A percentile compares a stretch with the other conserved stretches of the same genome.
phyloP scores from a whole-genome alignment of 441 rosid genomes.

The Isatis lusitanica region DNA sequence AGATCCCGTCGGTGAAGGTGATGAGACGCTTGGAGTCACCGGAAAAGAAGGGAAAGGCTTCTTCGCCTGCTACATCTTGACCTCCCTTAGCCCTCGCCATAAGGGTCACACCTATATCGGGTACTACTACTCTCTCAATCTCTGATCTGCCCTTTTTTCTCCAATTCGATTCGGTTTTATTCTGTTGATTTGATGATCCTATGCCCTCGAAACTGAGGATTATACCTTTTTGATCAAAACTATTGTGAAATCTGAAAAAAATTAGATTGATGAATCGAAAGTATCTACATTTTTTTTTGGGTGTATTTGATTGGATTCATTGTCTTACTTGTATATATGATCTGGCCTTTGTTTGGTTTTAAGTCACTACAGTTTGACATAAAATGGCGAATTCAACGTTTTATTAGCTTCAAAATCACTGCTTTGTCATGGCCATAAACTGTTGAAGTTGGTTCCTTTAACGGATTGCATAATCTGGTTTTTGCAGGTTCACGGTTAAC shows the following conservation, averaged over 20 bases:
- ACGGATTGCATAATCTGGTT: not conserved
- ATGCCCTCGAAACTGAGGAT: not conserved
- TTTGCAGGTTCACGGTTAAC: slow-evolving; percentile 79
- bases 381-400: not conserved
- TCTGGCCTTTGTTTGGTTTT: not conserved
- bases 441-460: too few species aligned
- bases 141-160: not conserved
- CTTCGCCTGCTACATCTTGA: slow-evolving; percentile 81
- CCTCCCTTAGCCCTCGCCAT: slow-evolving; percentile 82
- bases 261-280: not conserved
- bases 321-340: not conserved
- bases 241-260: not conserved
- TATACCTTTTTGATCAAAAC: not conserved
- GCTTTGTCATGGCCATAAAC: not conserved
- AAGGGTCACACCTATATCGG: slow-evolving; percentile 87
- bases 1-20: slow-evolving; percentile 26
- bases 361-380: not conserved
- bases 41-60: slow-evolving; percentile 45
- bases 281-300: not conserved
- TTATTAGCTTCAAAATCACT: not conserved
- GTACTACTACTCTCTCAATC: slow-evolving; percentile 28
- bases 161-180: not conserved
- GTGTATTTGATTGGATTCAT: not conserved
- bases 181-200: not conserved
- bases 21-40: slow-evolving; percentile 21